Conservation (phyloP, 495 filamentous ascomycete species). For the Tuber melanosporum region DNA sequence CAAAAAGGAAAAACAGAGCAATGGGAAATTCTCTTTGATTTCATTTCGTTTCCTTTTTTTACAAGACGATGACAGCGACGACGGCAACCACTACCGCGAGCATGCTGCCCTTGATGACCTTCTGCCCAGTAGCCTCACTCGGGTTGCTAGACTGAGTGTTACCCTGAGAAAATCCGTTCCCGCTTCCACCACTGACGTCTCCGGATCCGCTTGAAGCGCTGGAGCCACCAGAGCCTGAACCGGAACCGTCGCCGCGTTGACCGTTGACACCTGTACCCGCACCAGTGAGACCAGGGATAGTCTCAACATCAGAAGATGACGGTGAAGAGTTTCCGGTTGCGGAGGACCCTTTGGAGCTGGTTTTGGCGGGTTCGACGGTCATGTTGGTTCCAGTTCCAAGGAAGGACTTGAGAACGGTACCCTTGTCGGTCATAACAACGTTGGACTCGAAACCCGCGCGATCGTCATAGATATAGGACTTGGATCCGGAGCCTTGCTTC, state of each 20-base stretch:
- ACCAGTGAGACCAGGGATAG: conserved; percentile 45
- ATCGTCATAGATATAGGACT: conserved; percentile 70
- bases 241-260: conserved; percentile 29
- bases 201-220: conserved; percentile 39
- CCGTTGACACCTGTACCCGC: conserved; percentile 45
- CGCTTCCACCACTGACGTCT: conserved; percentile 41
- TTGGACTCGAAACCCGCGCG: conserved; percentile 62
- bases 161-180: conserved; percentile 42
- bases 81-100: conserved; percentile 55
- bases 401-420: conserved; percentile 72
- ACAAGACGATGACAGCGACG: conserved; percentile 52
- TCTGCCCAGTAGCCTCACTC: conserved; percentile 45
- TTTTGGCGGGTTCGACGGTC: conserved; percentile 46
- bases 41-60: conserved; percentile 32
- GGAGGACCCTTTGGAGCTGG: conserved; percentile 27
- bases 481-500: conserved; percentile 52
- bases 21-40: conserved; percentile 1
- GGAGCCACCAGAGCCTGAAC: conserved; percentile 28
- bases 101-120: conserved; percentile 50
- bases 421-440: conserved; percentile 64
- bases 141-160: conserved; percentile 25
- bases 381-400: conserved; percentile 70
- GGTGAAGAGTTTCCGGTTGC: conserved; percentile 30
- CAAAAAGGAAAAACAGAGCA: conserved; percentile 27
- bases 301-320: conserved; percentile 43